Evolutionary conservation across 345 rosid species (phyloP).

Genomic region (Pelargonium nanum): DNA sequence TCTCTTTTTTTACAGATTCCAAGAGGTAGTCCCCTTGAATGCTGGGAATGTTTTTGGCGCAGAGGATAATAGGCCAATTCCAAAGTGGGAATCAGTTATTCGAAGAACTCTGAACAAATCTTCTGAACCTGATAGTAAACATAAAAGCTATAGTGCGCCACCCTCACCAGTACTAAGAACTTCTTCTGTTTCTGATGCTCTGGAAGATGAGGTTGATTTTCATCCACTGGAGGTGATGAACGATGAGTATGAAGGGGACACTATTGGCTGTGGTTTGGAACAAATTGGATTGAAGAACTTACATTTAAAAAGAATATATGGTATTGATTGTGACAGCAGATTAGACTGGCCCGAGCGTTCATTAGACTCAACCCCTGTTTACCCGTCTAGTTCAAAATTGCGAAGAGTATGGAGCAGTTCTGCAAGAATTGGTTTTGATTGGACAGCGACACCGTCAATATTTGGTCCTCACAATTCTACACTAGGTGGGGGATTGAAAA

Average conservation of each 20-base stretch:
- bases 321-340: constrained; percentile 22
- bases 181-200: constrained; percentile 62
- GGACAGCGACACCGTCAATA: constrained; percentile 26
- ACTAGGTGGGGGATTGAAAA: constrained; percentile 34
- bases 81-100: constrained; percentile 83
- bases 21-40: constrained; percentile 93
- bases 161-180: constrained; percentile 72
- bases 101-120: constrained; percentile 80
- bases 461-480: constrained; percentile 15
- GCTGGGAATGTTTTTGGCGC: constrained; percentile 95
- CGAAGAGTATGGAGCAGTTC: constrained; percentile 66
- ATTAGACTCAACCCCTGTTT: constrained; percentile 49
- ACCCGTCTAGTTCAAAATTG: constrained; percentile 49
- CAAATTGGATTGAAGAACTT: constrained; percentile 20
- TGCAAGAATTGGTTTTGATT: constrained; percentile 48
- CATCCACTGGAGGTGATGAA: constrained; percentile 33
- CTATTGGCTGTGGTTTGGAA: constrained; percentile 15
- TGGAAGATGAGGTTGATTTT: constrained; percentile 40
- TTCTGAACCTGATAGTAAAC: constrained; percentile 36
- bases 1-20: constrained; percentile 40
- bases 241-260: constrained; percentile 24
- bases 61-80: constrained; percentile 78
- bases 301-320: constrained; percentile 33
- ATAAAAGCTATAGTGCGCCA: constrained; percentile 72
- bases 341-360: constrained; percentile 89